Base-by-base conservation (phyloP, 495 filamentous ascomycete species). In the Jackrogersella minutella region DNA sequence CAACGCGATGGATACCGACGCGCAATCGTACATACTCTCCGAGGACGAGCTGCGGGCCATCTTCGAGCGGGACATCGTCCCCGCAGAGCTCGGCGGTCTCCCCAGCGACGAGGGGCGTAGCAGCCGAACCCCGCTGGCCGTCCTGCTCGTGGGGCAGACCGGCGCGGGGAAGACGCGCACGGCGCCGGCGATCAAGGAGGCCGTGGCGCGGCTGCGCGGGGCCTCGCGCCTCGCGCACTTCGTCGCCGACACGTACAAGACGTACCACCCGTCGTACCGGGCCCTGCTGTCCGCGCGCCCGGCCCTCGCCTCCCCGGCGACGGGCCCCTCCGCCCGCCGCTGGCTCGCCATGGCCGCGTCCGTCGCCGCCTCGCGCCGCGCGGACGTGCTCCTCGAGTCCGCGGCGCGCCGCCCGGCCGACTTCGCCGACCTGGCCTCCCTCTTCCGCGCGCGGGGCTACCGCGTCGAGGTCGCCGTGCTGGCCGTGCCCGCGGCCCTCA, bases 221-320 rank as follows among this genome's bases (percentile, higher is more conserved):
- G 34, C 9, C 6, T 0, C 21, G 0, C 66, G 63, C 21, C 55
- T 59, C 47, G 68, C 69, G 2, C 78, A 80, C 68, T 71, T 80
- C 52, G 74, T 79, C 52, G 77, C 78, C 30, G 78, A 80, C 75
- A 76, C 74, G 10, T 80, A 78, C 76, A 80, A 80, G 50, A 74
- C 75, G n/a, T 76, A 77, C 68, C 78, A 80, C 66, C 78, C 78
- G 0, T 22, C 54, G 30, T 78, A 77, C 68, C 5, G 8, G 3
- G 1, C 46, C 0, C 65, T 74, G 26, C 43, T 77, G 0, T 2
- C 30, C 16, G 10, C 50, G 5, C 21, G 14, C 5, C 74, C 75
- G 0, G 39, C 62, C 2, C 49, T 68, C 21, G 76, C 76, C 17
- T 78, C 75, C 9, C 19, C 59, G 0, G 66, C 76, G 3, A 67